Conservation (phyloP, 345 rosid species). For the Populus ilicifolia region DNA sequence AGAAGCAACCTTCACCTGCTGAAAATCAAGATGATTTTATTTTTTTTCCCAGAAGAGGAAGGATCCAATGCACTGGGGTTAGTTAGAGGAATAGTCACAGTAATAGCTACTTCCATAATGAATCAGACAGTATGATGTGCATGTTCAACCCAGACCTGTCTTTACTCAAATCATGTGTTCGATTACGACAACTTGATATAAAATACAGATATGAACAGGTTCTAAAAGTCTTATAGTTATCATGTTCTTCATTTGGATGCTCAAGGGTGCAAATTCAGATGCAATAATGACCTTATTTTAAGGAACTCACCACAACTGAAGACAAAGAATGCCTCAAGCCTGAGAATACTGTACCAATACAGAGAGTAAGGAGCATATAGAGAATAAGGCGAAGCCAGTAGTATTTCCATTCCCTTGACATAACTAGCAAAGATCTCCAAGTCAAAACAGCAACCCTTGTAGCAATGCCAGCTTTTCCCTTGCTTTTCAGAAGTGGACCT, state of each 20-base stretch:
- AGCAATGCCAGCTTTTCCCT: conserved; percentile 72
- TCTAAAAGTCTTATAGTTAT: neutral
- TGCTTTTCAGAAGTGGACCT: conserved; percentile 88
- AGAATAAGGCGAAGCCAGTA: conserved; percentile 95
- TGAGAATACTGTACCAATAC: conserved; percentile 78
- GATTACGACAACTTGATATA: neutral
- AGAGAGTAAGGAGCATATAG: conserved; percentile 71
- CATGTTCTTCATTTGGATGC: neutral
- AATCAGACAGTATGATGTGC: neutral
- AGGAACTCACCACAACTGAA: conserved; percentile 78
- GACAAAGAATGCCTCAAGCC: conserved; percentile 90
- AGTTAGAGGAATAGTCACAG: neutral
- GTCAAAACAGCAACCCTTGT: conserved; percentile 87
- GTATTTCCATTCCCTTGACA: conserved; percentile 99
- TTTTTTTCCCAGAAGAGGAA: neutral
- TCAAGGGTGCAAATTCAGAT: neutral
- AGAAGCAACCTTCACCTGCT: neutral
- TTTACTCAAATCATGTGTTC: neutral
- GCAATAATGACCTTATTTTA: neutral
- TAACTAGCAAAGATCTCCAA: conserved; percentile 90
- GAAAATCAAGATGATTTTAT: neutral
- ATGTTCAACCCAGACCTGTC: neutral
- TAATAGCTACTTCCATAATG: neutral
- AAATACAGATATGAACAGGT: neutral
- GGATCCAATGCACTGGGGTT: neutral